Conservation (phyloP, 129 eudicot species). For the Pseudognaphalium luteoalbum region DNA sequence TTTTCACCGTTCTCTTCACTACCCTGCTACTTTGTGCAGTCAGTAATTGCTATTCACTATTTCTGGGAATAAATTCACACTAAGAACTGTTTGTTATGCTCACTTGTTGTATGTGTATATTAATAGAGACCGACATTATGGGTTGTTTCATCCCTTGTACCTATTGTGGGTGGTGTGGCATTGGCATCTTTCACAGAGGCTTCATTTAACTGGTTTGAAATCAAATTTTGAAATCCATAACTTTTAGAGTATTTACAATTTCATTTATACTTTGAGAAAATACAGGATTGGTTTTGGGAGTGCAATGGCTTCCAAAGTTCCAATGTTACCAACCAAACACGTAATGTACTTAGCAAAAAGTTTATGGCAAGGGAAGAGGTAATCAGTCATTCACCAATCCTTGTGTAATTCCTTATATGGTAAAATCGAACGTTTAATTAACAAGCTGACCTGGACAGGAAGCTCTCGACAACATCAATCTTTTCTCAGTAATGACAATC, state of each 20-base stretch:
- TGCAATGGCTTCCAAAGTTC: slow-evolving; percentile 96
- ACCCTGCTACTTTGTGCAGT: slow-evolving; percentile 72
- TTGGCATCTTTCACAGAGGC: slow-evolving; percentile 86
- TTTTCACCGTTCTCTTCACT: slow-evolving; percentile 79
- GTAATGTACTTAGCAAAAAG: slow-evolving; percentile 86
- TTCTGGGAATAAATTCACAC: slow-evolving; percentile 1
- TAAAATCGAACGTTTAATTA: not conserved
- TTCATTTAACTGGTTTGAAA: slow-evolving; percentile 78
- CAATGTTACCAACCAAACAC: slow-evolving; percentile 82
- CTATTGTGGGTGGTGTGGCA: slow-evolving; percentile 92
- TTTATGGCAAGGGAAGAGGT: slow-evolving; percentile 81
- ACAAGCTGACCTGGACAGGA: slow-evolving; percentile 52
- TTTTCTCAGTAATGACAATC: slow-evolving; percentile 72
- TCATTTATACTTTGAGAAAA: not conserved
- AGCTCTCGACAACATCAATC: slow-evolving; percentile 81
- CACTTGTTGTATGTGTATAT: slow-evolving; percentile 6
- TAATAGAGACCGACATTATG: slow-evolving; percentile 69
- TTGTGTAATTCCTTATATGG: not conserved
- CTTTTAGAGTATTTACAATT: not conserved
- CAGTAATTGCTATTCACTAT: not conserved
- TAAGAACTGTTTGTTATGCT: not conserved
- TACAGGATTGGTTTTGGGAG: slow-evolving; percentile 91
- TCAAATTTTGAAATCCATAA: not conserved
- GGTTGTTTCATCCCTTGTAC: slow-evolving; percentile 78
- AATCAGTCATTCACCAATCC: not conserved